These are phyloP conservation scores for Haplosporangium sp. DNA, from an alignment of 371 early-diverging fungal genomes.

Conservation along the genomic window DNA sequence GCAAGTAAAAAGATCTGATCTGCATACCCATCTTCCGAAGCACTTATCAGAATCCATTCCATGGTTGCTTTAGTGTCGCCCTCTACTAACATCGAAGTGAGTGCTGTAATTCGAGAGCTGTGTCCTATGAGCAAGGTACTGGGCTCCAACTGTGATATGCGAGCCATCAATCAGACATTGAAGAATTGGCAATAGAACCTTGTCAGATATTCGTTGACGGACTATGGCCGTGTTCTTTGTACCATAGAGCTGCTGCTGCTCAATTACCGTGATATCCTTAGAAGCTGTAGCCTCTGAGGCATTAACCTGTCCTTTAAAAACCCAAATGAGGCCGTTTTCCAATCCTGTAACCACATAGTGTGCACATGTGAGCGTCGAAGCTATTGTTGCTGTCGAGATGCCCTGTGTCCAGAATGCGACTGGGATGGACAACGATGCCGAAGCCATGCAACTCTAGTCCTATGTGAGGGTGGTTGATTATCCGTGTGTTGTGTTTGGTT, in stretches of 20 bases:
- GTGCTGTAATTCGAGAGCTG: constrained; percentile 63
- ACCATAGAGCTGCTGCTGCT: not conserved
- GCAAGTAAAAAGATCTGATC: not conserved
- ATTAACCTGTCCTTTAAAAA: constrained; percentile 34
- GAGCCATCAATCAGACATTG: no score
- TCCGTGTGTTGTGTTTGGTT: not conserved
- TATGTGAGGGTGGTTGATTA: not conserved
- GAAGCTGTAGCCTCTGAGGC: not conserved
- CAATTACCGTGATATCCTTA: constrained; percentile 10
- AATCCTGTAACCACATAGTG: constrained; percentile 64
- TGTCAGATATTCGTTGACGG: not conserved
- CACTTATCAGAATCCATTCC: constrained; percentile 72
- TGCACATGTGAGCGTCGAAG: constrained; percentile 19
- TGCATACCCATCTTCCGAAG: constrained; percentile 75
- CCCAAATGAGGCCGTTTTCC: constrained; percentile 72
- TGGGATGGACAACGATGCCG: constrained; percentile 48
- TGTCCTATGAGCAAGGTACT: constrained; percentile 71
- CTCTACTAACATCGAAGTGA: constrained; percentile 63
- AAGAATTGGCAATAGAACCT: no score
- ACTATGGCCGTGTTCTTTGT: not conserved
- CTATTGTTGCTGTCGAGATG: constrained; percentile 25
- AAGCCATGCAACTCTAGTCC: constrained; percentile 15
- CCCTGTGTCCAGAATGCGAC: constrained; percentile 43
- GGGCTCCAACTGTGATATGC: constrained; percentile 55
- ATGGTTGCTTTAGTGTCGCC: constrained; percentile 58